Conservation (phyloP, 2,329 filamentous ascomycete genomes). For the Byssoonygena ceratinophila region DNA sequence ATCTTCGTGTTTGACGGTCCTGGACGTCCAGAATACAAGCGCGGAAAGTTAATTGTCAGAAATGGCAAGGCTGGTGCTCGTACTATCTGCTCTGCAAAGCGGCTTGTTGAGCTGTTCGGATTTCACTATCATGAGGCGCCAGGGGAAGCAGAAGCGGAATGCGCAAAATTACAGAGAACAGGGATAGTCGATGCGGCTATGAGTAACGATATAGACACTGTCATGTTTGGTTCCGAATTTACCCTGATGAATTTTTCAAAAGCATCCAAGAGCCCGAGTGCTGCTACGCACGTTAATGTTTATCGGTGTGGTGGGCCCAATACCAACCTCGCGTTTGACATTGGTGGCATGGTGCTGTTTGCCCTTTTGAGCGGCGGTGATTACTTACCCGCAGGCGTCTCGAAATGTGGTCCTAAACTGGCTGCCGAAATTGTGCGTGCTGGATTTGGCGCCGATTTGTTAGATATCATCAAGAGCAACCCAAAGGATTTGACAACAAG, state of each 20-base stretch:
- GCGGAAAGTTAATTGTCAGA: conserved; percentile 56
- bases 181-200: conserved; percentile 86
- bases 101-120: conserved; percentile 71
- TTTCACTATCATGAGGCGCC: conserved; percentile 78
- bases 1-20: conserved; percentile 86
- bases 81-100: conserved; percentile 67
- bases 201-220: conserved; percentile 90
- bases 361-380: conserved; percentile 93
- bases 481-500: conserved; percentile 22
- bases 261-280: conserved; percentile 51
- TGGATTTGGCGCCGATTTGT: conserved; percentile 66
- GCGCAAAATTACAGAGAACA: conserved; percentile 68
- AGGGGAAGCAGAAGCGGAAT: conserved; percentile 93
- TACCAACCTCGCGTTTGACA: conserved; percentile 46
- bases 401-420: conserved; percentile 74
- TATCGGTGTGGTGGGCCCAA: conserved; percentile 52
- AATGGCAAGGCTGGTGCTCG: conserved; percentile 43
- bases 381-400: conserved; percentile 79
- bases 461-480: conserved; percentile 47
- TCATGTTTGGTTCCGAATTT: conserved; percentile 85
- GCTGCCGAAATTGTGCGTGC: conserved; percentile 84
- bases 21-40: conserved; percentile 75
- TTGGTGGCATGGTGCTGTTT: conserved; percentile 84
- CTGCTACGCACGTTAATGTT: conserved; percentile 74
- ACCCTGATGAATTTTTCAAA: conserved; percentile 76